A percentile compares a stretch with the other conserved stretches of the same genome.
These are phyloP conservation scores for Rhynchosporium agropyri DNA, from an alignment of 2,329 filamentous ascomycete species.

Conservation along the genomic window DNA sequence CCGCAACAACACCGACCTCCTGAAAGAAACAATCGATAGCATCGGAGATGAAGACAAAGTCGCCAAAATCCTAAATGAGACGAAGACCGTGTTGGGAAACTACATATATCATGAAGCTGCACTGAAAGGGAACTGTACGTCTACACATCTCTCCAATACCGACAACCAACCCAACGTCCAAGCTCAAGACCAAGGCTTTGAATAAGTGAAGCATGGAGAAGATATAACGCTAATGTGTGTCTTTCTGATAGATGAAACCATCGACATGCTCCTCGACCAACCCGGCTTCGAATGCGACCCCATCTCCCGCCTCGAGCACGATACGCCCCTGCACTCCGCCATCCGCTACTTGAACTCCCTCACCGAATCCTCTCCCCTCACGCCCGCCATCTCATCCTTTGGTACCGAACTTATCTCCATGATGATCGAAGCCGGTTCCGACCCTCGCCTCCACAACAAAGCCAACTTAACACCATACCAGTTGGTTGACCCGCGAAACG, in stretches of 20 bases:
- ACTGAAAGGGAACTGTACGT: slow-evolving; percentile 78
- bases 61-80: slow-evolving; percentile 79
- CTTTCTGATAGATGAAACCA: slow-evolving; percentile 67
- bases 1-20: slow-evolving; percentile 85
- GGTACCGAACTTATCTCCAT: slow-evolving; percentile 72
- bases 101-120: slow-evolving; percentile 90
- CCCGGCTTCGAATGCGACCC: slow-evolving; percentile 85
- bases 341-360: slow-evolving; percentile 76
- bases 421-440: slow-evolving; percentile 78
- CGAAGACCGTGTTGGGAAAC: slow-evolving; percentile 84
- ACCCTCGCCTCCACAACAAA: slow-evolving; percentile 68
- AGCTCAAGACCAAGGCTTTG: background rate
- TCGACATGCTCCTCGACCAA: slow-evolving; percentile 82
- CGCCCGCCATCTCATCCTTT: slow-evolving; percentile 59
- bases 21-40: slow-evolving; percentile 72
- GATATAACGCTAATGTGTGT: background rate
- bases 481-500: slow-evolving; percentile 73
- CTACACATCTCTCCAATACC: background rate
- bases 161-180: background rate
- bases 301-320: slow-evolving; percentile 67
- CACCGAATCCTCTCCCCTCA: slow-evolving; percentile 47
- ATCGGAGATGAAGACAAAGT: slow-evolving; percentile 59
- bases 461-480: slow-evolving; percentile 71
- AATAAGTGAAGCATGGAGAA: too few species aligned
- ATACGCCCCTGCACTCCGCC: slow-evolving; percentile 79